These are phyloP conservation scores for Colletotrichum navitas DNA, from an alignment of 2,329 filamentous ascomycete species.

Conservation along the genomic window DNA sequence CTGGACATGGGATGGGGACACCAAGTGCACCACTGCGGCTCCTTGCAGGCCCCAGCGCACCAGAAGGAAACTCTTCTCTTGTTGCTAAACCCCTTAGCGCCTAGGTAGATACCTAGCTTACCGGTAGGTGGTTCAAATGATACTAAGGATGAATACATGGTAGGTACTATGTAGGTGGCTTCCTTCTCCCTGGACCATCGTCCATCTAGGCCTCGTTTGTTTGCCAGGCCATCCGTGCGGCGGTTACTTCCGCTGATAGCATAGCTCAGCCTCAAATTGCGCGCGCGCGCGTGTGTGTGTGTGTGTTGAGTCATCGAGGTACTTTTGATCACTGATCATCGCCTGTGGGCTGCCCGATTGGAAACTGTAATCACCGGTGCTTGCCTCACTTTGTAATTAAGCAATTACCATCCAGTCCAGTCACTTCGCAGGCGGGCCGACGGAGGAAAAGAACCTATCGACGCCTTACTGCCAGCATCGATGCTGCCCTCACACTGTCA, in stretches of 20 bases:
- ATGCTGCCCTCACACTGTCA: conserved; percentile 2
- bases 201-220: background rate
- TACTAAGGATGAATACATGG: too few species aligned
- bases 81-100: background rate
- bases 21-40: background rate
- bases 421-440: background rate
- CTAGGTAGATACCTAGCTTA: background rate
- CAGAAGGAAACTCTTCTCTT: background rate
- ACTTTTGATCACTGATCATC: background rate
- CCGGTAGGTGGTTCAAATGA: too few species aligned
- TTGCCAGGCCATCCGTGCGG: background rate
- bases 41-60: too few species aligned
- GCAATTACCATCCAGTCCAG: background rate
- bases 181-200: too few species aligned
- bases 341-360: background rate
- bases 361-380: background rate
- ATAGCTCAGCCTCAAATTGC: background rate
- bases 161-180: too few species aligned
- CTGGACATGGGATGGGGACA: background rate
- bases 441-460: background rate
- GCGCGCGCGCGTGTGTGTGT: too few species aligned
- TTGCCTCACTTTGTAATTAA: background rate
- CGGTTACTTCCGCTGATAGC: conserved; percentile 1
- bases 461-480: background rate
- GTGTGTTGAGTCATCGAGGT: background rate